Evolutionary conservation across 306 rosid species (phyloP).

Genomic region (Cercis canadensis): DNA sequence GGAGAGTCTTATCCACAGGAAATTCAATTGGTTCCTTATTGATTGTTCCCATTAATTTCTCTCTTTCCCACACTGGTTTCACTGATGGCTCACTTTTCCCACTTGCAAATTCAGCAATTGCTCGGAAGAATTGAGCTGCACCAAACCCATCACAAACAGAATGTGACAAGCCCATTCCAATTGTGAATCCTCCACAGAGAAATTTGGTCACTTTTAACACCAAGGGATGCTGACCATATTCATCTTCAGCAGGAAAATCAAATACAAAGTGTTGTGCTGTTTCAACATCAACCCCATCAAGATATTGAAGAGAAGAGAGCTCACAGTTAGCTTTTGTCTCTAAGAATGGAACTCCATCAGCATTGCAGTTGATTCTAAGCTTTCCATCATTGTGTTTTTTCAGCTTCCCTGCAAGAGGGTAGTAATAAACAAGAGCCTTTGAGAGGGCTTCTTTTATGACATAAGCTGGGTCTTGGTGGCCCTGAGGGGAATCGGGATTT

Average conservation of each 20-base stretch:
- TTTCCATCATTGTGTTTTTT: conserved; percentile 37
- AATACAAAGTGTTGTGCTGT: conserved; percentile 38
- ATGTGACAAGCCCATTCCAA: conserved; percentile 59
- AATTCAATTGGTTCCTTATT: conserved; percentile 33
- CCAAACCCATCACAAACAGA: conserved; percentile 59
- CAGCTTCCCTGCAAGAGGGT: conserved; percentile 60
- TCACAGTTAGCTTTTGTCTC: conserved; percentile 48
- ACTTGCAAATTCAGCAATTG: conserved; percentile 51
- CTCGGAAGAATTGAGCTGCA: conserved; percentile 51
- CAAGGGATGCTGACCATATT: conserved; percentile 41
- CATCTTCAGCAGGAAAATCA: conserved; percentile 40
- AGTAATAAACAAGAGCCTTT: conserved; percentile 47
- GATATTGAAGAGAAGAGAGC: conserved; percentile 54
- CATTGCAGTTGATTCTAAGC: conserved; percentile 52
- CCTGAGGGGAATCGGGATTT: conserved; percentile 27
- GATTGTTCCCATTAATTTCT: conserved; percentile 39
- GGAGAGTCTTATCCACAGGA: conserved; percentile 30
- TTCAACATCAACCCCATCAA: conserved; percentile 51
- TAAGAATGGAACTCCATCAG: conserved; percentile 57
- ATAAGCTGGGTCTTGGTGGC: conserved; percentile 40
- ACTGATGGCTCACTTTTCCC: conserved; percentile 53
- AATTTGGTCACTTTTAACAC: conserved; percentile 56
- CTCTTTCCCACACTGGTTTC: conserved; percentile 67
- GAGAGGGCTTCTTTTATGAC: conserved; percentile 53
- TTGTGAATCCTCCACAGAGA: conserved; percentile 58